These are phyloP conservation scores for Fusarium sp. DNA, from an alignment of 2,329 filamentous ascomycete species.

Conservation along the genomic window DNA sequence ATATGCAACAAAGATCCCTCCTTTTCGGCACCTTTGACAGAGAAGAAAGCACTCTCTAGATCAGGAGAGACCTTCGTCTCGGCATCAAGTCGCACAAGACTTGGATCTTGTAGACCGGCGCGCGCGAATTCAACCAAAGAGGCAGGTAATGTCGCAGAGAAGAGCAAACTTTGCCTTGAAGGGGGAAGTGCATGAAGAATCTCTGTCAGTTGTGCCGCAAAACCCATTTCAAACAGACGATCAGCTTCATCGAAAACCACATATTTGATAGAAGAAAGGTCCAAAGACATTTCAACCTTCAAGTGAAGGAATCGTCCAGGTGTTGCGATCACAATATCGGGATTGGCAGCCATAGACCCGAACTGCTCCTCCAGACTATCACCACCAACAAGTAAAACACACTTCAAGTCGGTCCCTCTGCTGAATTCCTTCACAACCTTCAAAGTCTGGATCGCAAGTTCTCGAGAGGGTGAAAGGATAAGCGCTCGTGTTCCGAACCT, in stretches of 20 bases:
- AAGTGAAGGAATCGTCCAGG: slow-evolving; percentile 96
- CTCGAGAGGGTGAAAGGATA: slow-evolving; percentile 91
- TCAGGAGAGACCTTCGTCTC: slow-evolving; percentile 97
- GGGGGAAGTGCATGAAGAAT: slow-evolving; percentile 89
- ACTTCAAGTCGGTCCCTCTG: slow-evolving; percentile 89
- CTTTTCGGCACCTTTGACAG: slow-evolving; percentile 91
- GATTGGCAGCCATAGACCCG: slow-evolving; percentile 89
- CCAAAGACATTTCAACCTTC: slow-evolving; percentile 94
- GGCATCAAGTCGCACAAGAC: slow-evolving; percentile 87
- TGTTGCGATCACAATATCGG: slow-evolving; percentile 97
- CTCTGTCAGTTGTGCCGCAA: slow-evolving; percentile 90
- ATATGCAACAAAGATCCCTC: slow-evolving; percentile 92
- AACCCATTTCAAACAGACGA: slow-evolving; percentile 98
- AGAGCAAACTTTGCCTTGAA: slow-evolving; percentile 89
- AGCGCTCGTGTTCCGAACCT: slow-evolving; percentile 88
- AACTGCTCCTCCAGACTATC: slow-evolving; percentile 98
- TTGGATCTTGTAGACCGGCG: slow-evolving; percentile 92
- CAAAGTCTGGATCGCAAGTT: slow-evolving; percentile 92
- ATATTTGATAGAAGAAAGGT: slow-evolving; percentile 91
- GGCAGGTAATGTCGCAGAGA: slow-evolving; percentile 94
- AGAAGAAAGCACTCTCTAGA: slow-evolving; percentile 95
- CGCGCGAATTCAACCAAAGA: slow-evolving; percentile 96
- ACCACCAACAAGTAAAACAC: slow-evolving; percentile 91
- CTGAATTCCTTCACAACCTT: slow-evolving; percentile 97
- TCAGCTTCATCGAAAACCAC: slow-evolving; percentile 99